Base-by-base conservation (phyloP, 192 early-diverging fungal genomes). In the Podila epigama region DNA sequence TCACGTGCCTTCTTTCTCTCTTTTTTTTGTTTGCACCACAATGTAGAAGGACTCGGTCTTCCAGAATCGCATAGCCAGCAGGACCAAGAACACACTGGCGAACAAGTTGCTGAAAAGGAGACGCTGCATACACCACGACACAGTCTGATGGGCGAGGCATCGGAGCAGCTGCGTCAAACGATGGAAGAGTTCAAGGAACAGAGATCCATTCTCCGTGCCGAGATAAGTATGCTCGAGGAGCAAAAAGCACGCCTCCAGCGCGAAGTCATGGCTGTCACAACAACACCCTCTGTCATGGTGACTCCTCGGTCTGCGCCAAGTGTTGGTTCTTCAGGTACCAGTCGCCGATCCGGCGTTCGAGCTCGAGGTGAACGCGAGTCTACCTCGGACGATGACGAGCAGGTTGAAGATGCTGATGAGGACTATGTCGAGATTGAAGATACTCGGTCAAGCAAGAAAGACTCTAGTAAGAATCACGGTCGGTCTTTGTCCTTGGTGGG, bases 41-140 rank as follows among this genome's bases (percentile, higher is more conserved):
- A 3, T 36, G 3, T 66, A 73, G 63, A 65, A 39, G 70, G 62
- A 5, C 55, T 72, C 32, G 70, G 70, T 34, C 29, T 72, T 10
- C n/a, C 35, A 63, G 53, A n/a, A 22, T 50, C 18, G 10, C 6
- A 13, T 9, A 52, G 39, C n/a, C 36, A 60, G 18, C 31, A 42
- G 15, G 1, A n/a, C 20, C n/a, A 35, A 63, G 53, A n/a, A 22
- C 61, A 35, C 10, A 5, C 28, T 9, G 53, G 39, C n/a, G 52
- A 60, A 27, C 31, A 42, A 16, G 1, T n/a, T n/a, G 41, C 15
- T 8, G 31, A 3, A 6, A 36, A 59, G 10, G 28, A 13, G 5
- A 6, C 36, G 10, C 2, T 32, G 25, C 25, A 22, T 4, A 50
- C 36, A 18, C 51, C 48, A 13, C 68, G 57, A 16, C 41, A 60